These are phyloP conservation scores for Schizosaccharomyces osmophilus DNA, from an alignment of 805 yeast genomes.

Conservation along the genomic window DNA sequence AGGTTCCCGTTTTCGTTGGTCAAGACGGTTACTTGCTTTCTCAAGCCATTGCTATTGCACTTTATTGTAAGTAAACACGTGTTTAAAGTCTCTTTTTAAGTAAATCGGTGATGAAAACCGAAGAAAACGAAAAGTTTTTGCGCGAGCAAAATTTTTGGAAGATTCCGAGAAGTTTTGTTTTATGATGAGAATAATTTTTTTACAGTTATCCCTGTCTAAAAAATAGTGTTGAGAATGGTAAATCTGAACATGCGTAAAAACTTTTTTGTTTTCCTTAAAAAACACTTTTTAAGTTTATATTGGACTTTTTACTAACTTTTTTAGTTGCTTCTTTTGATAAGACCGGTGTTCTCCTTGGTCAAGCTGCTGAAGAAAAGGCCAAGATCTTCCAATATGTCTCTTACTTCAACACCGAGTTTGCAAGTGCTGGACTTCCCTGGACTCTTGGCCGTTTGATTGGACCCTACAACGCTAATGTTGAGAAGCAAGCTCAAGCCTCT, in stretches of 20 bases:
- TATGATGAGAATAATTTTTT: slow-evolving; percentile 13
- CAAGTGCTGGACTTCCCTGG: slow-evolving; percentile 23
- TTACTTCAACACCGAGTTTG: slow-evolving; percentile 42
- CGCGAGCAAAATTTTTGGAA: not conserved
- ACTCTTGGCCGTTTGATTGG: slow-evolving; percentile 15
- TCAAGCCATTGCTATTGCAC: slow-evolving; percentile 37
- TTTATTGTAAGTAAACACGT: slow-evolving; percentile 21
- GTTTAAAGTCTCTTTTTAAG: not conserved
- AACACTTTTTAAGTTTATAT: not conserved
- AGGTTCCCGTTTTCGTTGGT: slow-evolving; percentile 35
- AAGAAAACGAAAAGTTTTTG: too few species aligned
- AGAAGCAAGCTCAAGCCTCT: slow-evolving; percentile 16
- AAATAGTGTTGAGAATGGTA: slow-evolving; percentile 5
- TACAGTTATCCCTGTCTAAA: slow-evolving; percentile 23
- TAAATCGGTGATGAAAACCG: too few species aligned
- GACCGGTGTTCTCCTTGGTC: slow-evolving; percentile 34
- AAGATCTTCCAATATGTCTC: slow-evolving; percentile 56
- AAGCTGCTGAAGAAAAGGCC: slow-evolving; percentile 37
- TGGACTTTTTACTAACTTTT: not conserved
- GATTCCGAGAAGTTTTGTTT: not conserved
- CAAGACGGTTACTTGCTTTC: slow-evolving; percentile 39
- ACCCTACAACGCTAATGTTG: slow-evolving; percentile 12
- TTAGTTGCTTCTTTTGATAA: slow-evolving; percentile 10
- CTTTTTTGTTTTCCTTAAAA: not conserved
- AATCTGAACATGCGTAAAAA: not conserved